phyloP scores from a whole-genome alignment of 2,329 filamentous ascomycete species.

The Orbilia brochopaga region DNA sequence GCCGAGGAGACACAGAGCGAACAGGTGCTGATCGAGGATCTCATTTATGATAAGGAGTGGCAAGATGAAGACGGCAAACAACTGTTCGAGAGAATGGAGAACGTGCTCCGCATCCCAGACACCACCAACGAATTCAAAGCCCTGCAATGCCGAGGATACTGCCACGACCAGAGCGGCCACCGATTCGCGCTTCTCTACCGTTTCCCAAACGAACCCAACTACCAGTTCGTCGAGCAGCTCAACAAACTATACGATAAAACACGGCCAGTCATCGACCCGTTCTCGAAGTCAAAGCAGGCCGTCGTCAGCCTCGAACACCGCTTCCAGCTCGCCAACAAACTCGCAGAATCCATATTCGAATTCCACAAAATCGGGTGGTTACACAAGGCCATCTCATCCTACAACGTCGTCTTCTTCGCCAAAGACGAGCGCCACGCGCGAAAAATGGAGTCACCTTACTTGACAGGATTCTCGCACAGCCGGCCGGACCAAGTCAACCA shows the following conservation, averaged over 20 bases:
- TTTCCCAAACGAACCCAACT: neutral
- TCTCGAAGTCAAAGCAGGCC: neutral
- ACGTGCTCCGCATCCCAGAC: constrained; percentile 2
- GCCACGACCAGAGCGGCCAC: neutral
- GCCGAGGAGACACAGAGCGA: neutral
- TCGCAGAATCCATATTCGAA: constrained; percentile 2
- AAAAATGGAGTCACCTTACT: constrained; percentile 1
- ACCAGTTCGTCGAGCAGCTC: neutral
- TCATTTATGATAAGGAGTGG: neutral
- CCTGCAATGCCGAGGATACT: neutral
- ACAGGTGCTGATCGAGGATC: neutral
- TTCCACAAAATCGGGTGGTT: constrained; percentile 19
- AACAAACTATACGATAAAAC: neutral
- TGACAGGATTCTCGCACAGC: constrained; percentile 12
- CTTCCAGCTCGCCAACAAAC: constrained; percentile 13
- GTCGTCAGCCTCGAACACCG: constrained; percentile 1
- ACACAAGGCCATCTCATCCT: constrained; percentile 10
- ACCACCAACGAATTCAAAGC: constrained; percentile 3
- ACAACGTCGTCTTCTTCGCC: constrained; percentile 14
- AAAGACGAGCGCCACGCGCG: neutral
- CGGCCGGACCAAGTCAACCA: neutral
- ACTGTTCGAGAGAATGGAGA: neutral
- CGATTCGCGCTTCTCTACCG: neutral
- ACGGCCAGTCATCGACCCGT: neutral
- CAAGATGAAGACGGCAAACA: neutral